Percentiles rank a stretch among this genome's conserved stretches.
phyloP scores from a whole-genome alignment of 352 stramenopile genomes.

The Blastocystis sp. region DNA sequence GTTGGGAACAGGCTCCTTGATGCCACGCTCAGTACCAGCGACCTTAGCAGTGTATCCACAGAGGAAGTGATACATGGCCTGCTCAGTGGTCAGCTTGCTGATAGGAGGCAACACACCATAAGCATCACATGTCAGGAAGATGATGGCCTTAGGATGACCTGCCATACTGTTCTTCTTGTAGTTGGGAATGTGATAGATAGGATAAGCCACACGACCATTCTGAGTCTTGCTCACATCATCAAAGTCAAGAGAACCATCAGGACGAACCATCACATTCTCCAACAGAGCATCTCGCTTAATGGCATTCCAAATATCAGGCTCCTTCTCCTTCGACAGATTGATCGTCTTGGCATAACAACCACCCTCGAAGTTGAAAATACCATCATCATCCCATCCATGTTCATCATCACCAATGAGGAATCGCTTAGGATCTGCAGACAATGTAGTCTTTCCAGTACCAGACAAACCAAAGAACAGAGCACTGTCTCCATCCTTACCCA shows the following conservation, averaged over 20 bases:
- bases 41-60: constrained; percentile 96
- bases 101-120: constrained; percentile 93
- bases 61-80: constrained; percentile 97
- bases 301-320: constrained; percentile 94
- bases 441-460: constrained; percentile 83
- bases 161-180: constrained; percentile 78
- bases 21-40: constrained; percentile 88
- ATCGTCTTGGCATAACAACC: constrained; percentile 99
- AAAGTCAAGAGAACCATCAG: constrained; percentile 80
- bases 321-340: constrained; percentile 85
- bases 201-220: constrained; percentile 95
- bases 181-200: constrained; percentile 95
- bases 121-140: constrained; percentile 94
- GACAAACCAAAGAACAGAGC: constrained; percentile 89
- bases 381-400: constrained; percentile 88
- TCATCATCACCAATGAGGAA: constrained; percentile 90
- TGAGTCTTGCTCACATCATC: constrained; percentile 89
- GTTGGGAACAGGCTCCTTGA: constrained; percentile 86
- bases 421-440: constrained; percentile 77
- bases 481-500: constrained; percentile 85
- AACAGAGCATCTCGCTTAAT: constrained; percentile 91
- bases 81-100: constrained; percentile 77
- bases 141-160: constrained; percentile 87
- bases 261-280: constrained; percentile 85
- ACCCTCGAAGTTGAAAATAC: constrained; percentile 97